Conservation (phyloP, 768 basidiomycete species). For the Boletus vinaceobasis region DNA sequence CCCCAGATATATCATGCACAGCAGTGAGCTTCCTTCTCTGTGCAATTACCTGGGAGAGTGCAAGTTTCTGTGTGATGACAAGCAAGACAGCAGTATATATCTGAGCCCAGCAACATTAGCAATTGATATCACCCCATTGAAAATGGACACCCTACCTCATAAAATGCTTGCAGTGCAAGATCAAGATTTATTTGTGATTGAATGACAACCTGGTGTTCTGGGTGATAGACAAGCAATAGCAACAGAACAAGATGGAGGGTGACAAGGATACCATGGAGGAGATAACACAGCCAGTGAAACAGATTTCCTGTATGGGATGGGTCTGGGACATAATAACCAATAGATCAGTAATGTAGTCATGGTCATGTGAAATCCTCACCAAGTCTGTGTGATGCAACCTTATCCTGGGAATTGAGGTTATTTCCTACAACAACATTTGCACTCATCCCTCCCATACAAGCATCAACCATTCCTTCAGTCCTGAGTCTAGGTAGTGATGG, state of each 20-base stretch:
- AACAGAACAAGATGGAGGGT: not conserved
- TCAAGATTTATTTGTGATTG: not conserved
- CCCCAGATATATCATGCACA: not conserved
- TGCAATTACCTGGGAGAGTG: not conserved
- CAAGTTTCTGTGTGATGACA: not conserved
- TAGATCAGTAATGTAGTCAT: not conserved
- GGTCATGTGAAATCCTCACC: not conserved
- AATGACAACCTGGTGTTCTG: not conserved
- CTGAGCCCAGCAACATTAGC: not conserved
- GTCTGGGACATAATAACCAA: not conserved
- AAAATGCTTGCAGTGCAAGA: not conserved
- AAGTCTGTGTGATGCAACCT: not conserved
- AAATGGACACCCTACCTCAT: not conserved
- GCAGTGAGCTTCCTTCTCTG: not conserved
- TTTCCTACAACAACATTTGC: not conserved
- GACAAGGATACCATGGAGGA: not conserved
- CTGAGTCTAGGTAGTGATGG: not conserved
- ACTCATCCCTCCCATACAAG: not conserved
- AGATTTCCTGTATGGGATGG: not conserved
- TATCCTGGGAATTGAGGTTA: not conserved
- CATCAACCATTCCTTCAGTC: not conserved
- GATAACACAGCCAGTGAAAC: not conserved
- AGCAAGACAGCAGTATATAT: not conserved
- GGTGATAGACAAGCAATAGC: not conserved
- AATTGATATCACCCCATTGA: too few relatives aligned